Evolutionary conservation across 805 yeast genomes (phyloP), one percentile per base, ranked within the genome.

Genomic region (Candida insectorum): DNA sequence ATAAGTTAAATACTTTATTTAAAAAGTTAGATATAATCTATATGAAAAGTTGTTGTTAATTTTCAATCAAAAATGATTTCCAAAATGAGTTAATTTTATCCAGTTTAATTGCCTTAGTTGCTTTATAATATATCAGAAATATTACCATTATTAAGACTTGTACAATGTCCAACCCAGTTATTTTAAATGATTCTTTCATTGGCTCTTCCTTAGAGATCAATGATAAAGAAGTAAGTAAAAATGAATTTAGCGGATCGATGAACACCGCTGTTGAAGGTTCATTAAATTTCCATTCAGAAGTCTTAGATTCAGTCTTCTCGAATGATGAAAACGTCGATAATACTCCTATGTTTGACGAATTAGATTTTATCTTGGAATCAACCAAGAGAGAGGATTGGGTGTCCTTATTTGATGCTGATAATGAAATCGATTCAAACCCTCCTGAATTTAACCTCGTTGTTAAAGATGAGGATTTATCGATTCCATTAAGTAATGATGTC

Each of bases 261-360:
- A 20, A 20, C 23, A 8, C 22, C 17, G 31, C 31, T 21, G 24
- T 11, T 9, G 39, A 52, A 17, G 63, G 80, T 33, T 79, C 81
- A 8, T 55, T 75, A 40, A 69, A 73, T 43, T 62, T 80, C 48
- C 77, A 74, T 48, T 58, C 74, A 10, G 64, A 71, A 31, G 70
- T 75, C 19, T 51, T 76, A 45, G 75, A 73, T 32, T 71, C 79
- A 10, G 74, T 74, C 23, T 74, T 76, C 46, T 54, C 63, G 51
- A 69, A 61, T 40, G 65, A 58, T 31, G 39, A 52, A 50, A 27
- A 42, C 54, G 34, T 54, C 17, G 75, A 71, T 44, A 52, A 58
- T 32, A 65, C 79, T 47, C 81, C 85, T 37, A 73, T 79, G 74
- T 80, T 80, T 47, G 82, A 77, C 48, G 77, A 77, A 35, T 49